Base-by-base conservation (phyloP, 2,329 filamentous ascomycete species). In the Colletotrichum graminicola region DNA sequence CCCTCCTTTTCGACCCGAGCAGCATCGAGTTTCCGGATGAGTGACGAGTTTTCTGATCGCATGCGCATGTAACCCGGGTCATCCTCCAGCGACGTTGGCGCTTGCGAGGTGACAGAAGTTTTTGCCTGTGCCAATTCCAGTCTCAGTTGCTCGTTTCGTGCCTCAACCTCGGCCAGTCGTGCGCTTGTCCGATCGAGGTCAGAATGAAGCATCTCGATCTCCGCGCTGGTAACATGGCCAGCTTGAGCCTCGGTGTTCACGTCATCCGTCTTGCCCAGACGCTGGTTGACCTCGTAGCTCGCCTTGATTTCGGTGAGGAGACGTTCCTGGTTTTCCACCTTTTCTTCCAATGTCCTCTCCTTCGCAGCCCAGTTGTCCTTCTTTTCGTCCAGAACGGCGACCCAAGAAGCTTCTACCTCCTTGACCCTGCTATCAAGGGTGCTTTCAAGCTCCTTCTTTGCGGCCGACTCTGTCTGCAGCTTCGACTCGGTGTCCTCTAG, bases 341-440 rank as follows among this genome's bases (percentile, higher is more conserved):
- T 98, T 76, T 98, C 95, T 78, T 97, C 94, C 71, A 98, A 82
- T 36, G 89, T 91, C 83, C 93, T 93, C 84, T 99, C 96, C 79
- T 97, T 98, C 11, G 95, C 91, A 65, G 93, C 91, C 96, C 96
- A 99, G 78, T 99, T 99, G 80, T 95, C 94, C 77, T 94, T 92
- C 83, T 97, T 98, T 85, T 99, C 96, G 67, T 93, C 91, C 62
- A 99, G 81, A 5, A 98, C 95, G 32, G 94, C 94, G 16, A 90
- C 89, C 95, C 96, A 99, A 3, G 94, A 96, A 18, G 89, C 84
- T 82, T 98, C 94, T 2, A 98, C 91, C 74, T 97, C 95, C 81
- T 95, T 97, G 70, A 97, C 92, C 78, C 92, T 94, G 69, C 82
- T 84, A 76, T 97, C 94, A 36, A 96, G 87, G 18, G 87, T 91